phyloP scores from a whole-genome alignment of 139 green algal species.

The Tetradesmus obliquus region DNA sequence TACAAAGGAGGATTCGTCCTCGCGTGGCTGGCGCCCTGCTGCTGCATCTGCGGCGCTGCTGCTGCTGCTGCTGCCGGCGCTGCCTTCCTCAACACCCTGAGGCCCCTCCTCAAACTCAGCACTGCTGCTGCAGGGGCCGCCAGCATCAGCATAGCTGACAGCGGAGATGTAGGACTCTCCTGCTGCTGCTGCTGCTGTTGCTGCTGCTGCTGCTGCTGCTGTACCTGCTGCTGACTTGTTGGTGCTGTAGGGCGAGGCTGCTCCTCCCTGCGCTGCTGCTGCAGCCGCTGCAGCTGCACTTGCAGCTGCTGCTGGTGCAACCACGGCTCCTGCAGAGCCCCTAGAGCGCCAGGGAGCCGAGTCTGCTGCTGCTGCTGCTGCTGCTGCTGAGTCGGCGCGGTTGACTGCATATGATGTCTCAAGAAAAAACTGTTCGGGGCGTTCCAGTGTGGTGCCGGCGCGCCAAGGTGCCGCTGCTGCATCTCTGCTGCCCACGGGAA shows the following conservation, averaged over 20 bases:
- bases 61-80: not conserved
- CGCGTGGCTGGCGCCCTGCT: not conserved
- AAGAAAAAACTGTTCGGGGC: not conserved
- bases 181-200: not conserved
- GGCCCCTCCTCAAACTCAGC: not conserved
- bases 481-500: not conserved
- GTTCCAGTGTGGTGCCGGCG: not conserved
- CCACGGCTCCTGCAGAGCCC: not conserved
- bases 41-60: not conserved
- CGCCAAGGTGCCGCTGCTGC: not conserved
- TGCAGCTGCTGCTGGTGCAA: not conserved
- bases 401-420: not conserved
- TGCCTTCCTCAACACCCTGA: not conserved
- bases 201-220: not conserved
- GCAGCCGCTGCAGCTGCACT: not conserved
- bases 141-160: not conserved
- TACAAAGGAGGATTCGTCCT: not conserved
- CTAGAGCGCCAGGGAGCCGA: not conserved
- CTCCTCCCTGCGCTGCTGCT: not conserved
- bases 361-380: not conserved
- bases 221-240: not conserved
- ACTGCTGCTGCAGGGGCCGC: not conserved
- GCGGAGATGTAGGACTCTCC: not conserved
- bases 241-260: not conserved
- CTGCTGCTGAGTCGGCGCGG: not conserved